These are phyloP conservation scores for Trichoderma asperellum DNA, from an alignment of 2,329 filamentous ascomycete genomes.

Conservation along the genomic window DNA sequence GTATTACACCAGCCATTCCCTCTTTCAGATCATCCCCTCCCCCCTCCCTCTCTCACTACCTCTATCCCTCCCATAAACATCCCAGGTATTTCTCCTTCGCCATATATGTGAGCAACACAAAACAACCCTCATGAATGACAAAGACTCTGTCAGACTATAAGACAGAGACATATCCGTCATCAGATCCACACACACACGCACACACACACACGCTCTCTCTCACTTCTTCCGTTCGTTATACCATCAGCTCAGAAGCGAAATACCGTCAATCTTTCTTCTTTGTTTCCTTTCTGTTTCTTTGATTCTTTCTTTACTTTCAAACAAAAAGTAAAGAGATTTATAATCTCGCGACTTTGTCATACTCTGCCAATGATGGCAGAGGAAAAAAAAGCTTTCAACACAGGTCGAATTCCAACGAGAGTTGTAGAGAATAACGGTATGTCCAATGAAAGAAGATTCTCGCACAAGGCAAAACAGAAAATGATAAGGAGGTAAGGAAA, in stretches of 20 bases:
- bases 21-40: neutral
- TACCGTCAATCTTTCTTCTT: conserved; percentile 14
- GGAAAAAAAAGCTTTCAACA: neutral
- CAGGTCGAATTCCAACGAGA: neutral
- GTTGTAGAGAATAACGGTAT: conserved; percentile 14
- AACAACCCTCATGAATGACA: neutral
- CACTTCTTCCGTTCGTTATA: neutral
- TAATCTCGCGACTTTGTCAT: neutral
- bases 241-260: neutral
- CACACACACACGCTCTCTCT: no score
- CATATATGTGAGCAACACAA: neutral
- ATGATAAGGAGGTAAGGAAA: neutral
- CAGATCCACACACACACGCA: neutral
- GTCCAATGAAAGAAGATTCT: conserved; percentile 23
- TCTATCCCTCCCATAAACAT: neutral
- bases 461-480: conserved; percentile 6
- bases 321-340: neutral
- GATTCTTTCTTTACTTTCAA: neutral
- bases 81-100: neutral
- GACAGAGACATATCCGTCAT: neutral
- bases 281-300: neutral
- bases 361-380: neutral
- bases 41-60: neutral
- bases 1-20: conserved; percentile 23
- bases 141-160: neutral